Conservation (phyloP, 345 rosid species). For the Gynandropsis gynandra region DNA sequence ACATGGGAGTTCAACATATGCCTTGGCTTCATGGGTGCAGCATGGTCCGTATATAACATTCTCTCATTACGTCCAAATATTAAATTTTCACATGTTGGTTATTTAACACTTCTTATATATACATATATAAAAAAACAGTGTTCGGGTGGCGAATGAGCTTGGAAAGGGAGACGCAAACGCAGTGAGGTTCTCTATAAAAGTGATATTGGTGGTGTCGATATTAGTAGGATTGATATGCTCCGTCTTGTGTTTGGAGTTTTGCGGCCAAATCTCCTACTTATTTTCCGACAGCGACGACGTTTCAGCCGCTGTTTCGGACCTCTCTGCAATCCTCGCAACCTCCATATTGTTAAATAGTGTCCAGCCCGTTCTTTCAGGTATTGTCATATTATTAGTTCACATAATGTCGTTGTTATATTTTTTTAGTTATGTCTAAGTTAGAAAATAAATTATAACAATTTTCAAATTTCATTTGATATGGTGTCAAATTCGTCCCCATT, state of each 20-base stretch:
- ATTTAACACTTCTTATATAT: background rate
- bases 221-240: conserved; percentile 36
- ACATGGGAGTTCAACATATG: conserved; percentile 45
- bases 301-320: conserved; percentile 36
- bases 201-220: conserved; percentile 27
- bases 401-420: too few relatives aligned
- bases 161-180: conserved; percentile 52
- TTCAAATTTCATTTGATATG: too few relatives aligned
- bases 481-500: too few relatives aligned
- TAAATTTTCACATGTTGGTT: background rate
- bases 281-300: conserved; percentile 37
- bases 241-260: conserved; percentile 35
- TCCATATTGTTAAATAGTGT: conserved; percentile 55
- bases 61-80: too few relatives aligned
- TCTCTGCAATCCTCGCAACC: conserved; percentile 50
- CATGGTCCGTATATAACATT: conserved; percentile 30
- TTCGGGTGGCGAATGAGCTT: conserved; percentile 60
- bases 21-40: conserved; percentile 50
- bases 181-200: conserved; percentile 47
- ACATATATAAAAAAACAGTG: conserved; percentile 26
- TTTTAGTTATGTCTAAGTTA: too few relatives aligned
- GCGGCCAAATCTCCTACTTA: conserved; percentile 32
- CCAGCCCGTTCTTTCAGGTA: conserved; percentile 57
- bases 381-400: too few relatives aligned
- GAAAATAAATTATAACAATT: too few relatives aligned